Base-by-base conservation (phyloP, 2,329 filamentous ascomycete species). In the Penicillium digitatum region DNA sequence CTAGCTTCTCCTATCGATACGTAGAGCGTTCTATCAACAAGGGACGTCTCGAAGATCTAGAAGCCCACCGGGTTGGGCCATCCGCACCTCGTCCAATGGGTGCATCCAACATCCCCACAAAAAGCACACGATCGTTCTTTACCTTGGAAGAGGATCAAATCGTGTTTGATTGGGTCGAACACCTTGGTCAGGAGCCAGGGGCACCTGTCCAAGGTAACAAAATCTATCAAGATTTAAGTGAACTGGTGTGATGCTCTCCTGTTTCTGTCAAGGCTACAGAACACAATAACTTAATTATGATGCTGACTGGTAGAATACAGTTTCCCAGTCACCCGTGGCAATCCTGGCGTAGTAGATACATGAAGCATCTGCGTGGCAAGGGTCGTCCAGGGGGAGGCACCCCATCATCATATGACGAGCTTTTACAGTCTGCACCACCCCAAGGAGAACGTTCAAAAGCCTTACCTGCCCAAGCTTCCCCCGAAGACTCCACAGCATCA, bases 1-100 rank as follows among this genome's bases (percentile, higher is more conserved):
- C 12, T 42, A 79, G 78, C 5, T 76, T 81, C 58, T 85, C 82
- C 1, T 87, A 82, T 65, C 76, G 72, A 54, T 86, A 80, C 66
- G 76, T 87, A 45, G 80, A 84, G 39, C 65, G 73, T 37, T 85
- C 82, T 0, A 70, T 86, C 49, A 67, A 71, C 18, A 70, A 77
- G 14, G 78, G 79, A 9, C 65, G 67, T 35, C 62, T 85, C 6
- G 76, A 79, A 50, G 72, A 81, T 55, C 71, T 79, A 1, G 74
- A 79, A 49, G 59, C 73, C 14, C 75, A 84, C 62, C 69, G 65
- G 14, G 78, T 77, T 43, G 80, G 80, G 8, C 75, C 78, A 11
- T 68, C 71, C 7, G 56, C 61, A 38, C 68, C 75, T 22, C 77
- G 82, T 46, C 75, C 75, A 18, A 70, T 76, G 37, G 76, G 76